Evolutionary conservation across 2,329 filamentous ascomycete genomes (phyloP).

Genomic region (Colletotrichum shisoi): DNA sequence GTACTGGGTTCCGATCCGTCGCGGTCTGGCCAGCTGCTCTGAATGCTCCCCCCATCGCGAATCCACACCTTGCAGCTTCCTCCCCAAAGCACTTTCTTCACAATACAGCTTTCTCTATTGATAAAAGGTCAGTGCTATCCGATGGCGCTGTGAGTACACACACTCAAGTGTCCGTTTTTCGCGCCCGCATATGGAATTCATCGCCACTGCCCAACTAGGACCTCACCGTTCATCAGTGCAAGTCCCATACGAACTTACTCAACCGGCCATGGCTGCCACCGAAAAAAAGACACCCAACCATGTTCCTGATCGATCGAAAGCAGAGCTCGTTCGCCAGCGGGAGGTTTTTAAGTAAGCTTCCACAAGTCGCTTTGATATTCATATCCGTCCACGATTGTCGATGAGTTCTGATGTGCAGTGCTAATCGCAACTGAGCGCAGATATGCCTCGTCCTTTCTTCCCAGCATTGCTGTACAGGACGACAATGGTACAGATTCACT

Average conservation of each 20-base stretch:
- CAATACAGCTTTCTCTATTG: too few relatives aligned
- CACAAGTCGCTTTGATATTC: neutral
- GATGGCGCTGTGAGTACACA: too few relatives aligned
- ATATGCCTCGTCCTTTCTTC: neutral
- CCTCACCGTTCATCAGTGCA: neutral
- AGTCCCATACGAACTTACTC: neutral
- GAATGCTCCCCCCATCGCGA: too few relatives aligned
- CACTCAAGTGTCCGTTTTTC: too few relatives aligned
- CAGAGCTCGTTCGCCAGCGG: neutral
- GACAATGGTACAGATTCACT: neutral
- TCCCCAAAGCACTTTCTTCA: too few relatives aligned
- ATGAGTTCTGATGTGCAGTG: neutral
- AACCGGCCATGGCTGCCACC: neutral
- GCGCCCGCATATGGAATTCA: too few relatives aligned
- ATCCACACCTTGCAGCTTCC: too few relatives aligned
- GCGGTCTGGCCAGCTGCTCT: too few relatives aligned
- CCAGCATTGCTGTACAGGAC: neutral
- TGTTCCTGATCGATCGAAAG: neutral
- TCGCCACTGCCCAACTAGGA: too few relatives aligned
- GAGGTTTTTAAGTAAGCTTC: neutral
- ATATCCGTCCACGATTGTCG: neutral
- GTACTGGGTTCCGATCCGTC: too few relatives aligned
- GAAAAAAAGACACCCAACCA: neutral
- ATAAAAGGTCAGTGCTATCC: too few relatives aligned
- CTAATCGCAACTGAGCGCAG: neutral